Evolutionary conservation across 345 rosid species (phyloP), one percentile per base, ranked within the genome.

Genomic region (Camelina hispida): DNA sequence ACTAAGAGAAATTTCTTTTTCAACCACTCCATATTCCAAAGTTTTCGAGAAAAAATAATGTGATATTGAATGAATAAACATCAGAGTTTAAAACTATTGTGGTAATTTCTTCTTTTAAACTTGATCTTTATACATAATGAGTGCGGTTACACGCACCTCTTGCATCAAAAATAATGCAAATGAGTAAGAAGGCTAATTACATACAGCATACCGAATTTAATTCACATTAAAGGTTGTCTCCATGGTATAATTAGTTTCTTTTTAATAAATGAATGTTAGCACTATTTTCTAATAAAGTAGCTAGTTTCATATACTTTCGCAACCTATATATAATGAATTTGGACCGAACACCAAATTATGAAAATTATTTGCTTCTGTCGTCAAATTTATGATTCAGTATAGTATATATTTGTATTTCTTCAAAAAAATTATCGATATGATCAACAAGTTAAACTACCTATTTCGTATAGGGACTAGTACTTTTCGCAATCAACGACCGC

Each of bases 1-100:
- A 62, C 28, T 71, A 8, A 3, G 4, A 17, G 54, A 34, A 1
- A 48, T 17, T 57, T 44, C 18, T 28, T 54, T 46, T 70, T 58
- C 57, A 58, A 47, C 34, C 46, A 47, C 38, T 71, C 48, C 35
- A 59, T 32, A 23, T 59, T 47, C 61, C 23, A 34, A 23, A 20
- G 22, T 34, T 34, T 47, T 58, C 34, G 8, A 13, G 16, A 51
- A 40, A 35, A 14, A 37, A 35, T 22, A 9, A 50, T 61, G 40
- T 71, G 28, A 48, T 60, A n/a, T 16, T 48, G 22, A 10, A 53
- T 14, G 23, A 11, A 7, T 50, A 34, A 17, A 61, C 18, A 71
- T 61, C 40, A 60, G 17, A 14, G 16, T 46, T 47, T 59, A 12
- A 37, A 14, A 56, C 17, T 16, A 34, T 34, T 16, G 4, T 44